phyloP scores from a whole-genome alignment of 306 rosid species.

The Sindora glabra region DNA sequence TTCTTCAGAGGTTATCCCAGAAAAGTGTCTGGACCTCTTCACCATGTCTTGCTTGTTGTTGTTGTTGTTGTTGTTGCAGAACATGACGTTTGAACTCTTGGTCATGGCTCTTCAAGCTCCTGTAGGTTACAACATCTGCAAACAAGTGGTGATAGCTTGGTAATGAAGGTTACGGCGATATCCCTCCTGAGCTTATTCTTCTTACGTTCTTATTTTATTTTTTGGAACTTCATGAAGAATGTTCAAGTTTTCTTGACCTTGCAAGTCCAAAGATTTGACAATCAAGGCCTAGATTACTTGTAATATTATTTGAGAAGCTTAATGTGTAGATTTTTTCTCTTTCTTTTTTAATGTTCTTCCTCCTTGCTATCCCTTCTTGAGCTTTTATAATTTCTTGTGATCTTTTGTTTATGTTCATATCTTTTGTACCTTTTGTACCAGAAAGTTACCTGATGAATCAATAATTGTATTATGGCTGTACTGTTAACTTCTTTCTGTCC shows the following conservation, averaged over 20 bases:
- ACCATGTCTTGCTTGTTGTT: not conserved
- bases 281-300: not conserved
- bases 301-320: not conserved
- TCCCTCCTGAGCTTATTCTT: constrained; percentile 92
- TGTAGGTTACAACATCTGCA: not conserved
- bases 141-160: not conserved
- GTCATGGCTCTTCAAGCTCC: not conserved
- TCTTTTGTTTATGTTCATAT: too few species aligned
- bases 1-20: not conserved
- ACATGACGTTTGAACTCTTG: not conserved
- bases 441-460: too few species aligned
- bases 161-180: constrained; percentile 46
- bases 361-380: constrained; percentile 22
- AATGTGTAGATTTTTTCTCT: not conserved
- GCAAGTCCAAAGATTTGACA: constrained; percentile 44
- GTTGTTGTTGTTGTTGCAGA: too few species aligned
- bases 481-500: too few species aligned
- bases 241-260: constrained; percentile 97
- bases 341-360: not conserved
- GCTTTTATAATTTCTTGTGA: not conserved
- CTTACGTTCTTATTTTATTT: not conserved
- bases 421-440: not conserved
- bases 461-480: too few species aligned
- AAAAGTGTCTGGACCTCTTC: not conserved
- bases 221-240: constrained; percentile 14